Evolutionary conservation across 1,284 basidiomycete genomes (phyloP), one percentile per base, ranked within the genome.

Genomic region (Puccinia horiana): DNA sequence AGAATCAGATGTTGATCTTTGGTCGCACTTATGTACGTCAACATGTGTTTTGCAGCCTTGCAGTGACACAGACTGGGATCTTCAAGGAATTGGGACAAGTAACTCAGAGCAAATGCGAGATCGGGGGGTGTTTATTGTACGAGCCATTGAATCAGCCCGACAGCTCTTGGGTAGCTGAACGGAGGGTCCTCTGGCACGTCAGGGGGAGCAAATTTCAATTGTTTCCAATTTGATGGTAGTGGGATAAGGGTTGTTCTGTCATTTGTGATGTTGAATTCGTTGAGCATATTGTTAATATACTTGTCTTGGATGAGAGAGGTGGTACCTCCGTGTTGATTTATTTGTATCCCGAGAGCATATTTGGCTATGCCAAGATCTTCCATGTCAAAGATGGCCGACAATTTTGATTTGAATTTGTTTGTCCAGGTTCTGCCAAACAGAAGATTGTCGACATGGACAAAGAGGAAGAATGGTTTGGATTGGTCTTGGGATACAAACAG

Each of bases 201-300:
- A 26, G 61, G 32, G 32, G 61, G 61, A 35, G 32, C 9, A n/a
- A n/a, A 12, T 58, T 58, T 58, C 12, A 58, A 9, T 58, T 23
- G 26, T 58, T 58, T 58, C 29, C 61, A 65, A 65, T 65, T 65
- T 65, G 29, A 32, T 8, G 61, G 61, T 9, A 65, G 61, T 18
- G 61, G 61, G 4, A 65, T 65, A 6, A 35, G 6, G 14, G 61
- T 65, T 65, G 61, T 35, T 29, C 35, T 65, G 61, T 65, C 20
- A 23, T 65, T 65, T 4, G 9, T 32, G 26, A 65, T 65, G 61
- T 65, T 4, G 20, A 65, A 65, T 26, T 65, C 29, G 61, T 11
- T 18, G 9, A 65, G 20, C 61, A 65, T 65, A 26, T 32, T 65
- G 20, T 20, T 26, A 65, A 65, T 65, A 20, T 65, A 65, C 61